phyloP scores from a whole-genome alignment of 2,329 filamentous ascomycete genomes.

The Pyricularia grisea region DNA sequence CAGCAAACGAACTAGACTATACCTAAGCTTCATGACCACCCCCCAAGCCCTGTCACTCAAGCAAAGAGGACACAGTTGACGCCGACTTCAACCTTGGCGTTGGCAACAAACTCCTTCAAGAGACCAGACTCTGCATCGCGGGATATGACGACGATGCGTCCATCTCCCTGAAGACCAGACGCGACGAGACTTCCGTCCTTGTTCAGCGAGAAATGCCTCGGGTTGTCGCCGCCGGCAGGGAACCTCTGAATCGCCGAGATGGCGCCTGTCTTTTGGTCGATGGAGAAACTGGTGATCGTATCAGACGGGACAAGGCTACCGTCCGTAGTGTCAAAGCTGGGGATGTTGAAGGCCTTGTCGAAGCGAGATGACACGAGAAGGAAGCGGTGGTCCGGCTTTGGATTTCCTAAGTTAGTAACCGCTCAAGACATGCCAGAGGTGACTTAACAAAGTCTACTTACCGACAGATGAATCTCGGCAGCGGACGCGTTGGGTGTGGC shows the following conservation, averaged over 20 bases:
- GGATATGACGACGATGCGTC: constrained; percentile 50
- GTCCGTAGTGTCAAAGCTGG: constrained; percentile 33
- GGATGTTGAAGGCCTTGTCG: constrained; percentile 42
- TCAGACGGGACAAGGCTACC: constrained; percentile 44
- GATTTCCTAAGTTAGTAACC: neutral
- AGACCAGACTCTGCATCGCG: constrained; percentile 51
- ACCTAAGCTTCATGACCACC: neutral
- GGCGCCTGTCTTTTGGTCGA: constrained; percentile 42
- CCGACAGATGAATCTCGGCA: constrained; percentile 49
- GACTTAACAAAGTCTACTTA: constrained; percentile 25
- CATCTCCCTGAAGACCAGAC: constrained; percentile 53
- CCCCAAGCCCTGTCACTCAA: neutral
- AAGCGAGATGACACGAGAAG: constrained; percentile 60
- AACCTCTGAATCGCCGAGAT: constrained; percentile 47
- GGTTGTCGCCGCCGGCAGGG: constrained; percentile 54
- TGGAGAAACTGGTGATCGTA: constrained; percentile 52
- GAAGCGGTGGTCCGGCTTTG: constrained; percentile 49
- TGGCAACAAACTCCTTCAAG: constrained; percentile 37
- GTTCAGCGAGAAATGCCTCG: constrained; percentile 61
- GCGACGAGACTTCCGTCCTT: constrained; percentile 53
- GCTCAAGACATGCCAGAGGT: neutral
- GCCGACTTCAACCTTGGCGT: constrained; percentile 30
- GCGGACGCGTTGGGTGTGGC: constrained; percentile 32
- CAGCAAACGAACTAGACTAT: neutral
- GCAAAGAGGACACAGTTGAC: constrained; percentile 39